These are phyloP conservation scores for Hemisphaericaspora xylanilytica DNA, from an alignment of 1,139 yeast genomes.

Conservation along the genomic window DNA sequence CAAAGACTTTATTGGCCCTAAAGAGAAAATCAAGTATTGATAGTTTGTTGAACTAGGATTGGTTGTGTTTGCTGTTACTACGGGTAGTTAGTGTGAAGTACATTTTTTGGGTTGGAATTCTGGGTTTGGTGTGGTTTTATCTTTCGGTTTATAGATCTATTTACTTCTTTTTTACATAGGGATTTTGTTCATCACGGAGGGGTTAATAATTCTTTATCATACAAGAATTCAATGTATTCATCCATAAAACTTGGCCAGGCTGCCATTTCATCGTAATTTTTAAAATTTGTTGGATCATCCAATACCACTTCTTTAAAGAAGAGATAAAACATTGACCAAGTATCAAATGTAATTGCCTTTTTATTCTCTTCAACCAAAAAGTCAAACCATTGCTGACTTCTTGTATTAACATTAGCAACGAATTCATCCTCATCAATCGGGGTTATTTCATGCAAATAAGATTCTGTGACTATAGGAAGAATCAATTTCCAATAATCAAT, in stretches of 20 bases:
- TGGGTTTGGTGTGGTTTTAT: slow-evolving; percentile 11
- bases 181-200: neutral
- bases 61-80: neutral
- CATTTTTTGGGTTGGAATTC: neutral
- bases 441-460: slow-evolving; percentile 7
- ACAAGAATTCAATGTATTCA: slow-evolving; percentile 67
- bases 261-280: slow-evolving; percentile 68
- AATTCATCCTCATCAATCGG: slow-evolving; percentile 5
- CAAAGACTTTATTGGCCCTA: slow-evolving; percentile 42
- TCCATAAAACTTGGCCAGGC: slow-evolving; percentile 94
- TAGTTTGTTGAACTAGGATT: slow-evolving; percentile 35
- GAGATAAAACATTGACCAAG: slow-evolving; percentile 80
- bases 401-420: slow-evolving; percentile 12
- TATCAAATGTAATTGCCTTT: slow-evolving; percentile 60
- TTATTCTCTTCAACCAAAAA: slow-evolving; percentile 42
- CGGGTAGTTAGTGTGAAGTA: too few relatives aligned
- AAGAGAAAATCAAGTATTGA: slow-evolving; percentile 42
- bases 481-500: slow-evolving; percentile 76
- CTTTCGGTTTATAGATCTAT: slow-evolving; percentile 5
- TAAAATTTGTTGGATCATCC: slow-evolving; percentile 46
- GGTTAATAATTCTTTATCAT: slow-evolving; percentile 26
- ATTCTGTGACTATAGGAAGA: slow-evolving; percentile 31
- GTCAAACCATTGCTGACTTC: slow-evolving; percentile 51
- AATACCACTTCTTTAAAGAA: slow-evolving; percentile 55
- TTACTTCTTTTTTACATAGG: neutral